These are phyloP conservation scores for Aspergillus pseudonomiae DNA, from an alignment of 2,329 filamentous ascomycete species.

Conservation along the genomic window DNA sequence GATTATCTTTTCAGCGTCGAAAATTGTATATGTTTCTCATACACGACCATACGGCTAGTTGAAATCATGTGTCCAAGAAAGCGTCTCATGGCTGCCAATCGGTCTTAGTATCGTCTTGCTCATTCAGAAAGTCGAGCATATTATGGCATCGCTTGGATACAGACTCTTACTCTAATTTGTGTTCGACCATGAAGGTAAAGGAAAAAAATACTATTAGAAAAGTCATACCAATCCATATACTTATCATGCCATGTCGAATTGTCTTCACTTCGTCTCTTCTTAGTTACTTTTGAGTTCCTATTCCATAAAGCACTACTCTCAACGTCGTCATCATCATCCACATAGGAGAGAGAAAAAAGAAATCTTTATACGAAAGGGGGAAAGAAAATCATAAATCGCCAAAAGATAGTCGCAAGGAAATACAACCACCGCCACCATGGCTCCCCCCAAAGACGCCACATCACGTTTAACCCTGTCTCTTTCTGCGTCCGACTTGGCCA, in stretches of 20 bases:
- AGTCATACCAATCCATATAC: constrained; percentile 33
- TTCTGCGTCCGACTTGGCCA: constrained; percentile 98
- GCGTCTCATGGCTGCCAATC: no score
- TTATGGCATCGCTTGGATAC: not conserved
- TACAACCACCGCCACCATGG: constrained; percentile 13
- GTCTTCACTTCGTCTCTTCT: constrained; percentile 21
- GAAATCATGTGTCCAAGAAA: no score
- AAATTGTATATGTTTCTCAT: no score
- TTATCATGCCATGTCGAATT: constrained; percentile 32
- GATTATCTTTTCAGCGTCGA: no score
- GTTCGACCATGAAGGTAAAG: not conserved
- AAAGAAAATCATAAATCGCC: constrained; percentile 19
- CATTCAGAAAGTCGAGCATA: not conserved
- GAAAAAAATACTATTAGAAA: not conserved
- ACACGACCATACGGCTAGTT: no score
- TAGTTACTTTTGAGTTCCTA: constrained; percentile 11
- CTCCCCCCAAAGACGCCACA: constrained; percentile 12
- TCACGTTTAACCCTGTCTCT: constrained; percentile 75
- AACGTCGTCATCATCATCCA: constrained; percentile 16
- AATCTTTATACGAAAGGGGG: constrained; percentile 23
- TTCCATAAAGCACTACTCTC: constrained; percentile 9
- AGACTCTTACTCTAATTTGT: not conserved
- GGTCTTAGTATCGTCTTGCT: no score
- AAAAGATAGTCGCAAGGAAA: constrained; percentile 22
- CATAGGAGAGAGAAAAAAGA: constrained; percentile 14